Conservation (phyloP, 1,284 basidiomycete species). For the Ceraceosorus bombacis region DNA sequence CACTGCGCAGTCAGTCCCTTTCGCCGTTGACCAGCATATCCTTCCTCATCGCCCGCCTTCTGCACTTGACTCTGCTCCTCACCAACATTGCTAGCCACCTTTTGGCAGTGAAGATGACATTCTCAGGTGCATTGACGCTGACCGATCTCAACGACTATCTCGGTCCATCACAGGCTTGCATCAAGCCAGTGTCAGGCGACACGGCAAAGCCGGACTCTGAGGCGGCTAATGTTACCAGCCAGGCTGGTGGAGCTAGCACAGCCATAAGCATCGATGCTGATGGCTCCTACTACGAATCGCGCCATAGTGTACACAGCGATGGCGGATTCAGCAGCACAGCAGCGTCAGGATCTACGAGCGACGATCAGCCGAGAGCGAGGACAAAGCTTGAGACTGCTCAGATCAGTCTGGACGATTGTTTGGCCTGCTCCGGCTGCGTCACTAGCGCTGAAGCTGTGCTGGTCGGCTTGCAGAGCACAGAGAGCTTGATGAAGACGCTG, state of each 20-base stretch:
- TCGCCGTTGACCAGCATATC: too few species aligned
- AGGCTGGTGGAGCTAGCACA: constrained; percentile 55
- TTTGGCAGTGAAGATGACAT: constrained; percentile 59
- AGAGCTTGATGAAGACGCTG: constrained; percentile 64
- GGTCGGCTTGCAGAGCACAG: constrained; percentile 92
- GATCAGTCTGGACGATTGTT: constrained; percentile 89
- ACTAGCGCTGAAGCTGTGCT: constrained; percentile 95
- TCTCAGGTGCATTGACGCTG: constrained; percentile 71
- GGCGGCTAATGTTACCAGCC: neutral
- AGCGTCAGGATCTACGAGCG: constrained; percentile 17
- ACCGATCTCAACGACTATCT: constrained; percentile 98
- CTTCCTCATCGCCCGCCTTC: too few species aligned
- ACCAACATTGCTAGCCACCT: too few species aligned
- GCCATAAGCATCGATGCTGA: constrained; percentile 76
- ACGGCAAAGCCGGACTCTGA: constrained; percentile 2
- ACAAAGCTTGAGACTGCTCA: constrained; percentile 58
- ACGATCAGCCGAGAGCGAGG: constrained; percentile 36
- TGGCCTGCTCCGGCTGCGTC: constrained; percentile 92
- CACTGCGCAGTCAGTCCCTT: too few species aligned
- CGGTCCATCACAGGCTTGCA: constrained; percentile 91
- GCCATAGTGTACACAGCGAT: neutral
- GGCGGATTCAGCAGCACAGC: neutral
- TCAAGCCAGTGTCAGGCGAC: constrained; percentile 71
- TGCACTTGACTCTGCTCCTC: too few species aligned
- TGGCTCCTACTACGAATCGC: constrained; percentile 67